A percentile compares a stretch with the other conserved stretches of the same genome.
phyloP scores from a whole-genome alignment of 2,329 filamentous ascomycete species.

The Fusarium avenaceum region DNA sequence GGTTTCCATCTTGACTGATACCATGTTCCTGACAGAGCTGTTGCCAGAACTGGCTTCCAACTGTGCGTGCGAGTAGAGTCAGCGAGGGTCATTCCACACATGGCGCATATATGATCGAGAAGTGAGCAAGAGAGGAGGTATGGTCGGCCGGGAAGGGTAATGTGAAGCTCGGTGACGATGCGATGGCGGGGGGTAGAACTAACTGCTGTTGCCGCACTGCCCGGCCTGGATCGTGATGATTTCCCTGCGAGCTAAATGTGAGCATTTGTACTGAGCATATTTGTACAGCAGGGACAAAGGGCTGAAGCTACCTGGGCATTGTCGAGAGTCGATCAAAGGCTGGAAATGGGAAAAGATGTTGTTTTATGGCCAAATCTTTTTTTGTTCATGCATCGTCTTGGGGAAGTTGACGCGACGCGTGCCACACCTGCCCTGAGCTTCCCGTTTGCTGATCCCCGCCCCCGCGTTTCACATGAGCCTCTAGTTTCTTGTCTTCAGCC shows the following conservation, averaged over 20 bases:
- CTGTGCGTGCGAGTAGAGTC: conserved; percentile 64
- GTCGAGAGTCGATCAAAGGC: conserved; percentile 16
- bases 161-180: conserved; percentile 1
- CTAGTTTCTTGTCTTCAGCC: conserved; percentile 8
- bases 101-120: neutral
- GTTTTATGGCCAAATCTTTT: conserved; percentile 32
- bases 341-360: conserved; percentile 28
- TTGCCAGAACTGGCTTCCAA: conserved; percentile 99
- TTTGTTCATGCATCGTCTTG: conserved; percentile 25
- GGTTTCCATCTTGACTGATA: conserved; percentile 96
- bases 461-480: conserved; percentile 35
- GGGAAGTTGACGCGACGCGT: conserved; percentile 41
- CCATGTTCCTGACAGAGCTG: conserved; percentile 98
- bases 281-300: neutral
- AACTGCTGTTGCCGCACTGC: conserved; percentile 99
- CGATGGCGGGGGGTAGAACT: conserved; percentile 58
- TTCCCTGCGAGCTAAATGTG: conserved; percentile 71
- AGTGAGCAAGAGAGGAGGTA: neutral
- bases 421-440: conserved; percentile 31
- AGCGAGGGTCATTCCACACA: conserved; percentile 7
- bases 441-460: conserved; percentile 30
- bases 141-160: neutral
- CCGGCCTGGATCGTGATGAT: conserved; percentile 99
- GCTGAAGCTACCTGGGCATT: conserved; percentile 47
- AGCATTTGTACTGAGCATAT: conserved; percentile 10